Base-by-base conservation (phyloP, 2,329 filamentous ascomycete species). In the Pseudonectria foliicola region DNA sequence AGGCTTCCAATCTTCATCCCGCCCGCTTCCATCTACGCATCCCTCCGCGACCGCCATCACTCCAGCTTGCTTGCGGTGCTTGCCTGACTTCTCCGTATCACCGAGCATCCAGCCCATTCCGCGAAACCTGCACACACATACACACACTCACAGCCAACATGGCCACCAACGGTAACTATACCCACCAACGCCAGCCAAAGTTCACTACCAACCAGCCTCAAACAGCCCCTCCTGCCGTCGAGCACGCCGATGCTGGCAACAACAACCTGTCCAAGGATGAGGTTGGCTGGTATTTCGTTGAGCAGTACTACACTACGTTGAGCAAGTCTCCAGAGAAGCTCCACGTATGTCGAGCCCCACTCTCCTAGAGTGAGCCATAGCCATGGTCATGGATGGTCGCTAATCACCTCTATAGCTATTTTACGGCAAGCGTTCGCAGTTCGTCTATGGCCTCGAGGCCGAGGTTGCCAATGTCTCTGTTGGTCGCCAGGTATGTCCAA, bases 211-310 rank as follows among this genome's bases (percentile, higher is more conserved):
- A 67, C 40, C 63, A 66, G 50, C 58, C 57, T 44, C 50, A 46
- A 42, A 37, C 56, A 39, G 52, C 56, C 33, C 50, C 63, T 39
- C 50, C 60, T 39, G 48, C 58, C 34, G 40, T 60, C 31, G 52
- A 54, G 40, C 32, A 37, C 27, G 59, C 59, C 42, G 50, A 54
- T 44, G 47, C 55, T 27, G 53, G 53, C 37, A 66, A 61, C 52
- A 66, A 57, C 56, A 70, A 74, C 51, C 65, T 78, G 27, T 70
- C 73, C 53, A 95, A 95, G 71, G 88, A 95, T 61, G 87, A 96
- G 69, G 88, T 98, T 50, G 92, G 88, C 64, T 98, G 92, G 92
- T 96, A 90, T 70, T 98, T 98, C 53, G 92, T 98, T 39, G 89
- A 96, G 75, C 88, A 95, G 66, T 98, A 95, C 73, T 98, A 98